phyloP scores from a whole-genome alignment of 2,329 filamentous ascomycete genomes.

The Fusarium stilboides region DNA sequence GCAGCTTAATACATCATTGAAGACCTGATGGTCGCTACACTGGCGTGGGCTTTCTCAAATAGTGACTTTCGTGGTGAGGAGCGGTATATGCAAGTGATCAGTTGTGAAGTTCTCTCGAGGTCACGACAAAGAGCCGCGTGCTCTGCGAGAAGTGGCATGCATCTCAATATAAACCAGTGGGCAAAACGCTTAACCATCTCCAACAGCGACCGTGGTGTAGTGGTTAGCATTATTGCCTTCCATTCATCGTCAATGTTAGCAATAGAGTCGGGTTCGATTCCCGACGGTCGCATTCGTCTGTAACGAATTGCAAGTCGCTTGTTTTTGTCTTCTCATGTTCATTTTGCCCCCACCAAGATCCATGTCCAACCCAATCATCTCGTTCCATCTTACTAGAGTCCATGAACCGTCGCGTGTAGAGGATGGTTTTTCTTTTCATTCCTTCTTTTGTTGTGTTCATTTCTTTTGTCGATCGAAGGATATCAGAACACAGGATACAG shows the following conservation, averaged over 20 bases:
- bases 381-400: too few relatives aligned
- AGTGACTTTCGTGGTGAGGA: not conserved
- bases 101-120: not conserved
- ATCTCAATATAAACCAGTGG: too few relatives aligned
- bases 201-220: constrained; percentile 33
- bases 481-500: too few relatives aligned
- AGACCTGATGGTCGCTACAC: too few relatives aligned
- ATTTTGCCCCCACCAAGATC: not conserved
- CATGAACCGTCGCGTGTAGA: too few relatives aligned
- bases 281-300: constrained; percentile 16
- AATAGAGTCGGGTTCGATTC: constrained; percentile 39
- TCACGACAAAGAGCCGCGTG: too few relatives aligned
- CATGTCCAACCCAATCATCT: too few relatives aligned
- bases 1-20: not conserved
- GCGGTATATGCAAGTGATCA: not conserved
- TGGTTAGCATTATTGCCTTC: constrained; percentile 38
- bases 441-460: too few relatives aligned
- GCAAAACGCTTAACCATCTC: too few relatives aligned
- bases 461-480: not conserved
- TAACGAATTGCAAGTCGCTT: accelerated
- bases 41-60: too few relatives aligned
- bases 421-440: not conserved
- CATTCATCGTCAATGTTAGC: constrained; percentile 10
- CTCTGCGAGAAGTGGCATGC: too few relatives aligned
- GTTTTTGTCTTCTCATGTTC: not conserved